phyloP scores from a whole-genome alignment of 768 basidiomycete genomes.

The Lentinula boryana region DNA sequence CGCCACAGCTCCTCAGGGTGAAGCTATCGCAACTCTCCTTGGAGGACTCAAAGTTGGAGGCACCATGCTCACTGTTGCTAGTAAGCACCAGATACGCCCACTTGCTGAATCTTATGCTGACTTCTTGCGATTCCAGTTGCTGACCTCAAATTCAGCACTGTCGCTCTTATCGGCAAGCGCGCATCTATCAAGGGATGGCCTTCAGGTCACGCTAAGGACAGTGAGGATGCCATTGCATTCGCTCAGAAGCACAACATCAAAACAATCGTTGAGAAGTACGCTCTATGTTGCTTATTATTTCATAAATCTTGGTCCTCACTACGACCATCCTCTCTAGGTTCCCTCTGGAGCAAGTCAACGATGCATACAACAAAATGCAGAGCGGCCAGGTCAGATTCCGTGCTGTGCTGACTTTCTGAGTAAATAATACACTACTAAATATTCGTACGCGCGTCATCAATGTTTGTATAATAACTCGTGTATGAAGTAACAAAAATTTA shows the following conservation, averaged over 20 bases:
- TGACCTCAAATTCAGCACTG: constrained; percentile 1
- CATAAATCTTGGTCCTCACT: not conserved
- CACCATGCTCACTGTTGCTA: constrained; percentile 1
- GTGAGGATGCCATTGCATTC: not conserved
- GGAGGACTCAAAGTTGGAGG: not conserved
- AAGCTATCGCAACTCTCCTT: not conserved
- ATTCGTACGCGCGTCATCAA: not conserved
- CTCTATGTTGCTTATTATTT: not conserved
- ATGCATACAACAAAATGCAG: not conserved
- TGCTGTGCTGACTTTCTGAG: not conserved
- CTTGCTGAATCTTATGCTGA: not conserved
- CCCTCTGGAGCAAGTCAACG: not conserved
- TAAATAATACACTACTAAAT: not conserved
- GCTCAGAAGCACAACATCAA: constrained; percentile 1
- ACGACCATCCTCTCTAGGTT: not conserved
- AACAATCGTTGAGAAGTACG: not conserved
- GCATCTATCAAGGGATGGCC: not conserved
- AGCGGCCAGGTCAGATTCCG: not conserved
- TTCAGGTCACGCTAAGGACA: constrained; percentile 1
- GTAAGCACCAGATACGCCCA: not conserved
- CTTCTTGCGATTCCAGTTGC: not conserved
- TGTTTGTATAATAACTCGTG: not conserved
- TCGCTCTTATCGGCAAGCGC: not conserved
- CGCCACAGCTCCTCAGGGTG: constrained; percentile 1
- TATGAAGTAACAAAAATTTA: not conserved